phyloP scores from a whole-genome alignment of 2,329 filamentous ascomycete species.

The Verticillium nonalfalfae region DNA sequence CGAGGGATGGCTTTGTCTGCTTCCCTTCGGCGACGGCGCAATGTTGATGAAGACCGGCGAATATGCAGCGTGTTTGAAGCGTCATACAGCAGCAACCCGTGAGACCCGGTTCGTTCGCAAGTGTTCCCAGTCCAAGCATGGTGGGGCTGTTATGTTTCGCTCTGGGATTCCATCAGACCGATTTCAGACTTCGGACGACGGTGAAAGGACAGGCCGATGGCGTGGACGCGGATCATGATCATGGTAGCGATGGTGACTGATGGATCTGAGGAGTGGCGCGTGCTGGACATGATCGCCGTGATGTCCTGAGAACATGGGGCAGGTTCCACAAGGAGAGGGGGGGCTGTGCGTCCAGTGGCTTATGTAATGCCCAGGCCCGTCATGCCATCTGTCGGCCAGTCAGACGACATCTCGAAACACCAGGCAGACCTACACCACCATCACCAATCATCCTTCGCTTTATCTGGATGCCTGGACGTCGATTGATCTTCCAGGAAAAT shows the following conservation, averaged over 20 bases:
- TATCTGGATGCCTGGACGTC: conserved; percentile 24
- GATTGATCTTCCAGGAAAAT: neutral
- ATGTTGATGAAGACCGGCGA: neutral
- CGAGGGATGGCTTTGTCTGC: neutral
- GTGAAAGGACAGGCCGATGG: neutral
- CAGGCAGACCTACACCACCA: neutral
- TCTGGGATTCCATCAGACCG: neutral
- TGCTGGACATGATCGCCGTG: neutral
- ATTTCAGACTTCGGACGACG: neutral
- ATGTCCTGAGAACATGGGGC: neutral
- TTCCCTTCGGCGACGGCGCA: neutral
- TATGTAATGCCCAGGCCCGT: too few relatives aligned
- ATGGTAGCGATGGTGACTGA: neutral
- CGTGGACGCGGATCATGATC: too few relatives aligned
- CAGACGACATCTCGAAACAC: neutral
- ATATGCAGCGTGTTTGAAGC: neutral
- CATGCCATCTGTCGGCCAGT: neutral
- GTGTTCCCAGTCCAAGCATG: neutral
- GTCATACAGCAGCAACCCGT: neutral
- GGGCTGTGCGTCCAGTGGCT: neutral
- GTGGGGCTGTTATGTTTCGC: neutral
- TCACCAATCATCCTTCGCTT: conserved; percentile 18
- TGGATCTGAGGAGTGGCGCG: neutral
- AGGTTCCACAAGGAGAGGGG: neutral
- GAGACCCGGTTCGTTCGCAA: neutral